Conservation (phyloP, 192 early-diverging fungal genomes). For the Oehlia diaphana region DNA sequence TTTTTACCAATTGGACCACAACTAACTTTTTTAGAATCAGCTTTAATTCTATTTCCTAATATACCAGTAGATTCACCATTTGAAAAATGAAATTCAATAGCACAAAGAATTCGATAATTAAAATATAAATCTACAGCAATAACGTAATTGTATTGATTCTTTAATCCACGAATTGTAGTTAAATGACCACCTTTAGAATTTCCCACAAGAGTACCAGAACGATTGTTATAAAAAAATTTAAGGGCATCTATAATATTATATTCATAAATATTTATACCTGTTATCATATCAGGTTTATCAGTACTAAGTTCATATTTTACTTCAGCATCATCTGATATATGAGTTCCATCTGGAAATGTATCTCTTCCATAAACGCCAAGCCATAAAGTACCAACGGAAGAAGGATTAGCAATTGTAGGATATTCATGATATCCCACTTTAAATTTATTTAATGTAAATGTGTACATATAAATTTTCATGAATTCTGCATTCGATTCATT, state of each 20-base stretch:
- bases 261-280: not conserved
- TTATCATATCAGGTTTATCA: not conserved
- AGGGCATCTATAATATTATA: not conserved
- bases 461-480: constrained; percentile 7
- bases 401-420: not conserved
- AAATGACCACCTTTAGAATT: not conserved
- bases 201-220: not conserved
- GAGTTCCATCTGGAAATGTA: not conserved
- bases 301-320: not conserved
- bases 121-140: not conserved
- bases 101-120: not conserved
- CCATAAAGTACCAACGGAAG: not conserved
- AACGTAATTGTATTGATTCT: not conserved
- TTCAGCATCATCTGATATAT: not conserved
- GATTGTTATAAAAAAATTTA: not conserved
- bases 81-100: not conserved
- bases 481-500: constrained; percentile 6
- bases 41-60: not conserved
- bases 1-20: not conserved
- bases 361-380: constrained; percentile 1
- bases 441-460: constrained; percentile 17
- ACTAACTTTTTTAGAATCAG: not conserved
- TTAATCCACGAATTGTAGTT: constrained; percentile 3
- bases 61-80: not conserved
- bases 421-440: not conserved